Base-by-base conservation (phyloP, 352 stramenopile species). In the Phytophthora melonis region DNA sequence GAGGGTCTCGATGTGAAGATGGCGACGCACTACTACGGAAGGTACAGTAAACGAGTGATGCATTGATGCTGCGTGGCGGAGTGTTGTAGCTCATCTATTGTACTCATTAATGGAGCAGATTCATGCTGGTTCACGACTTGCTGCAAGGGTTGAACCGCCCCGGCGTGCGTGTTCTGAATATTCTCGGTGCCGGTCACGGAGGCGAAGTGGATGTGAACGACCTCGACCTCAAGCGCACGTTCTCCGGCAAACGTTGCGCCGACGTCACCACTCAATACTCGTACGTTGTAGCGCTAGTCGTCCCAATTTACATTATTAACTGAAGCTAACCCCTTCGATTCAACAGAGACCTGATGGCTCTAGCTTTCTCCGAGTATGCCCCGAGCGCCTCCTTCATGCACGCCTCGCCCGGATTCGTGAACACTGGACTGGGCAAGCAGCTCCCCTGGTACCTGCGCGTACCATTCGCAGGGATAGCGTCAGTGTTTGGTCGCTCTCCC, bases 21-120 rank as follows among this genome's bases (percentile, higher is more conserved):
- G 66, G 66, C 49, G 14, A 78, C 67, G 8, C 72, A 78, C 34
- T 78, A 75, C 43, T 78, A 78, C 13, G 66, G 72, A 5, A 39
- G 56, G 60, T 5, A 30, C 25, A 30, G 25, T 78, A 45, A 13
- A 43, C 14, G n/a, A 25, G n/a, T 4, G 14, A 8, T 19, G 27
- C n/a, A 11, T 18, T 36, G 27, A 5, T 32, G 7, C 23, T 36
- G 54, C 11, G 14, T 11, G 19, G 9, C 9, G 21, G 11, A 25
- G 14, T 39, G 27, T 7, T 39, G 43, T 34, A 6, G 21, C 3
- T 60, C 11, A n/a, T 13, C n/a, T 45, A 34, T 19, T 25, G 32
- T 34, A 10, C 3, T 47, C 13, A 0, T 18, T 41, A 16, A 5
- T 55, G 7, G 34, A 3, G 41, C 10, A 74, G 70, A 27, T 78